Evolutionary conservation across 257 asterid species (phyloP), one percentile per base, ranked within the genome.

Genomic region (Ocimum tenuiflorum): DNA sequence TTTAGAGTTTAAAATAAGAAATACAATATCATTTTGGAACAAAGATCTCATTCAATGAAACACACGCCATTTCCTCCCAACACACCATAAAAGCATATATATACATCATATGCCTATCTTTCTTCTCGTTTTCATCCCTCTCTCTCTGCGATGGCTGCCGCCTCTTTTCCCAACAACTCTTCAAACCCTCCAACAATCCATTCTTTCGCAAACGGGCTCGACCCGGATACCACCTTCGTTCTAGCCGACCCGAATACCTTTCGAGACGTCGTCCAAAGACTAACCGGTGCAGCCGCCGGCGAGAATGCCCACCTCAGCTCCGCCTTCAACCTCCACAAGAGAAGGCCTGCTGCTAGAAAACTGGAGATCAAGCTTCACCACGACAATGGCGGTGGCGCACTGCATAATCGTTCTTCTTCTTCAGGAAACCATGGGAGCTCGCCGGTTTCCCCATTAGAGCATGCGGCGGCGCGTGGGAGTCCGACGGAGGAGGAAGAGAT

Each of bases 191-290:
- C 65, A 23, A 53, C 74, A 67, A 14, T 33, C 46, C 47, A 63
- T 2, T 62, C 68, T 1, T 51, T 46, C 49, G 41, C 54, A 45
- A 71, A 59, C 60, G 77, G 72, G 23, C 39, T 35, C 65, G 77
- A 83, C 60, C 77, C 78, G 17, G 64, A 81, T 71, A 87, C 91
- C 11, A 87, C 95, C 24, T 90, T 81, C 61, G 88, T 90, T 42
- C 84, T 82, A 73, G 84, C 97, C 55, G 90, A 87, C 69, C 91
- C 88, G 10, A 76, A 94, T 3, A 83, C 80, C 23, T 90, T 90
- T 83, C 89, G 89, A 3, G 80, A 80, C 11, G 83, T 87, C 23
- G 97, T 90, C 54, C 97, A 90, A 39, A 75, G 74, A 11, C 84
- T 85, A 27, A 90, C 97, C 20, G 91, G 91, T 74, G 70, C 67